Evolutionary conservation across 2,329 filamentous ascomycete genomes (phyloP), one percentile per base, ranked within the genome.

Genomic region (Neonectria ditissima): DNA sequence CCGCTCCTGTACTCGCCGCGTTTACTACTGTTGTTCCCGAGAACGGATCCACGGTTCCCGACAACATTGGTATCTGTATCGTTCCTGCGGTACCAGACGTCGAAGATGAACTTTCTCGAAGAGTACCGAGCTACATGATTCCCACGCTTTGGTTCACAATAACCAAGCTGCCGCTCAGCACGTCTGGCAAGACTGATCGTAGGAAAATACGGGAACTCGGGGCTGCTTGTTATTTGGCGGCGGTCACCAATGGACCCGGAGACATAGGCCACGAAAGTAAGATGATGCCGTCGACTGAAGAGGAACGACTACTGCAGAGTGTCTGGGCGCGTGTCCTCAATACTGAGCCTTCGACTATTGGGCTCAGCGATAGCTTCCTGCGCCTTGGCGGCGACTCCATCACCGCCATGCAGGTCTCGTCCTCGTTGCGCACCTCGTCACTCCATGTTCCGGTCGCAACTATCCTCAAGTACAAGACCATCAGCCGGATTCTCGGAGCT

Each of bases 281-380:
- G 30, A 26, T 14, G 5, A 32, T 54, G 60, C 58, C 13, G 44
- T 61, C 16, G 60, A 14, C 1, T 18, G 24, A 2, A 44, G 26
- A 44, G 11, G 32, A 75, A 26, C 51, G 59, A 8, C 67, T 70
- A 1, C 63, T 82, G 13, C 75, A 70, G 10, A 52, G 63, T 10
- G 69, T 79, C n/a, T 84, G 81, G 79, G 71, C 74, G 5, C 69
- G 74, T 1, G 72, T 59, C 0, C 60, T 63, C 8, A 63, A 63
- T 16, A 9, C 59, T 18, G 44, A 37, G 4, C 9, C 22, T n/a
- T 9, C 32, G 4, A 64, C 24, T 20, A 30, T 64, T 13, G 52
- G 62, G 6, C 52, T 61, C 4, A 39, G 56, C 22, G 62, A 64
- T 37, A 22, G 20, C 30, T 64, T 64, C n/a, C 54, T 30, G 16